phyloP scores from a whole-genome alignment of 1,139 yeast species.

The Protomyces inundatus region DNA sequence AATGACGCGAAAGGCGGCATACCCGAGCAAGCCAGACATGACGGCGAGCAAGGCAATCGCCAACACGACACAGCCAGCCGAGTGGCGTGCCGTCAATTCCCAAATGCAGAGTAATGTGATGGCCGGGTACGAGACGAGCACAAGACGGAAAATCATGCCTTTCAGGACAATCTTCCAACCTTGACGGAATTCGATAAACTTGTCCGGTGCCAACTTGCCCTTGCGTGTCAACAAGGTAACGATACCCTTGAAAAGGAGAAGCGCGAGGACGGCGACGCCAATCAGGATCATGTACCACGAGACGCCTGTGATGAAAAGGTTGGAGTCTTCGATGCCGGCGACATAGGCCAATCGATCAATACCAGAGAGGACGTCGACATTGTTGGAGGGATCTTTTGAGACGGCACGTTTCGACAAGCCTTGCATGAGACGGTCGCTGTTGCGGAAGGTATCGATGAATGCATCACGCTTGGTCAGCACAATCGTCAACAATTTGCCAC shows the following conservation, averaged over 20 bases:
- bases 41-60: slow-evolving; percentile 65
- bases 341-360: slow-evolving; percentile 83
- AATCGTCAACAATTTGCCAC: slow-evolving; percentile 48
- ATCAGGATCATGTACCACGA: slow-evolving; percentile 76
- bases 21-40: slow-evolving; percentile 55
- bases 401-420: slow-evolving; percentile 29
- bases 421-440: background rate
- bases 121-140: slow-evolving; percentile 51
- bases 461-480: slow-evolving; percentile 55
- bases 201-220: slow-evolving; percentile 47
- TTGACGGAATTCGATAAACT: slow-evolving; percentile 67
- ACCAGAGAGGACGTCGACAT: slow-evolving; percentile 65
- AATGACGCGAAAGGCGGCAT: slow-evolving; percentile 69
- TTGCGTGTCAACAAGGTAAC: slow-evolving; percentile 65
- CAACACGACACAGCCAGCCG: slow-evolving; percentile 73
- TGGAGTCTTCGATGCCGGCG: slow-evolving; percentile 79
- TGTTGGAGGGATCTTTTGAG: slow-evolving; percentile 49
- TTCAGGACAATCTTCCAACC: slow-evolving; percentile 78
- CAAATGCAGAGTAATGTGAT: slow-evolving; percentile 74
- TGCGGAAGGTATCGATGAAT: slow-evolving; percentile 30
- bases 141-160: slow-evolving; percentile 80
- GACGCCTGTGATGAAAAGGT: slow-evolving; percentile 78
- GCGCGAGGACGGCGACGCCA: slow-evolving; percentile 56
- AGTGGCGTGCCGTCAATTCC: slow-evolving; percentile 80
- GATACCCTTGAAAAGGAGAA: slow-evolving; percentile 57